Conservation (phyloP, 1,284 basidiomycete species). For the Microbotryum violaceum region DNA sequence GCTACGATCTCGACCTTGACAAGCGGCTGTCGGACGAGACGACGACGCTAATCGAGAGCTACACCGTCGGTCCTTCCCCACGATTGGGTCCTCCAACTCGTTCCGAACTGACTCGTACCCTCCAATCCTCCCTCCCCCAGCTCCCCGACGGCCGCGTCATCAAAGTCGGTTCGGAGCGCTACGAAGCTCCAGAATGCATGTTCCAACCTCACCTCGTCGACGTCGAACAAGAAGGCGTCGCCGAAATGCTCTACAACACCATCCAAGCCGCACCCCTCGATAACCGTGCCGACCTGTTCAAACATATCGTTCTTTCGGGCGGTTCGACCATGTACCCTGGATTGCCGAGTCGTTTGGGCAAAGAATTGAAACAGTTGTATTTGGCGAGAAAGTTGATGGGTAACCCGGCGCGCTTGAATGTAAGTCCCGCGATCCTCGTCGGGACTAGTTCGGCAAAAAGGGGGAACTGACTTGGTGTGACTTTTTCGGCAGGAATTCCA, state of each 20-base stretch:
- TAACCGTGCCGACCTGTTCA: constrained; percentile 84
- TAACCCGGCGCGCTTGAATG: constrained; percentile 78
- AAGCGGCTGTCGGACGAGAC: constrained; percentile 92
- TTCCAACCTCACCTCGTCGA: constrained; percentile 99
- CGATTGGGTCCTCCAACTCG: background rate
- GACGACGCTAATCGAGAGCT: constrained; percentile 89
- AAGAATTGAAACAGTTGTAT: constrained; percentile 99
- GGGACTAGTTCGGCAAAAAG: background rate
- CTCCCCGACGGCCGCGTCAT: constrained; percentile 93
- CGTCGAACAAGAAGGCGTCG: constrained; percentile 92
- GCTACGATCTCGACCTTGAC: constrained; percentile 93
- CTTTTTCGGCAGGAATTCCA: constrained; percentile 84
- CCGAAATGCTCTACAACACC: constrained; percentile 94
- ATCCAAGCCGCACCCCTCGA: constrained; percentile 91
- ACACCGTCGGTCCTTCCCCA: constrained; percentile 55
- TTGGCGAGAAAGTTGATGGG: constrained; percentile 77
- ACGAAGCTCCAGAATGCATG: constrained; percentile 99
- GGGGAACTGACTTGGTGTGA: constrained; percentile 3
- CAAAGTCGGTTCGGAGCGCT: constrained; percentile 98
- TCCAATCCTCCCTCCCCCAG: constrained; percentile 43
- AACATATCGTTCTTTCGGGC: constrained; percentile 94
- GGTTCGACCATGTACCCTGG: constrained; percentile 99
- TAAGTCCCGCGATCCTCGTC: constrained; percentile 46
- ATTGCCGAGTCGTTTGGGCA: constrained; percentile 89
- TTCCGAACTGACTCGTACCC: background rate